Conservation (phyloP, 2,329 filamentous ascomycete genomes). For the Aureobasidium sp. region DNA sequence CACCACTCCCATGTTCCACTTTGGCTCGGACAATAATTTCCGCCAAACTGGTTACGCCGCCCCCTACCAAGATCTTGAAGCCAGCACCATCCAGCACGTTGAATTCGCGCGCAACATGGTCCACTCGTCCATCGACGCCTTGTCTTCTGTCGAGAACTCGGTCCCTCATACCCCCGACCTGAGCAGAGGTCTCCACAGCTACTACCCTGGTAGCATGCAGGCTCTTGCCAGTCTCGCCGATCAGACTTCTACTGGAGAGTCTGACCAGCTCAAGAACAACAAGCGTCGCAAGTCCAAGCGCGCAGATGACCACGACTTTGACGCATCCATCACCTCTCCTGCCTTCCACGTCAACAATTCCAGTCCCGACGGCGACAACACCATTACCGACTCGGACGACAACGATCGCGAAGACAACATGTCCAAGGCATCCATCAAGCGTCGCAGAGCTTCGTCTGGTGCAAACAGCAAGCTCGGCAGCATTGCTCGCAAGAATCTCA, state of each 20-base stretch:
- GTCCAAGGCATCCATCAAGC: background rate
- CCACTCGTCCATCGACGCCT: background rate
- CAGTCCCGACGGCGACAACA: conserved; percentile 6
- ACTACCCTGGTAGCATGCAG: conserved; percentile 5
- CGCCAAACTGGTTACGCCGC: conserved; percentile 8
- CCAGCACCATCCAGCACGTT: conserved; percentile 2
- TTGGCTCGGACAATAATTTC: conserved; percentile 13
- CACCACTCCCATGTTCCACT: background rate
- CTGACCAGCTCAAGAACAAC: background rate
- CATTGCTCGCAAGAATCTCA: conserved; percentile 45
- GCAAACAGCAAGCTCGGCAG: background rate
- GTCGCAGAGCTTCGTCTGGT: conserved; percentile 8
- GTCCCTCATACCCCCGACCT: conserved; percentile 7
- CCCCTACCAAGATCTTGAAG: conserved; percentile 5
- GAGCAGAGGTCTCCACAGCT: background rate
- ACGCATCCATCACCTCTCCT: background rate
- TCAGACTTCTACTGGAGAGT: background rate
- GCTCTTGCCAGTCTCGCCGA: background rate
- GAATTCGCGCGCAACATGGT: conserved; percentile 5
- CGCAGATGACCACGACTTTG: background rate
- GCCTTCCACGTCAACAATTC: conserved; percentile 5
- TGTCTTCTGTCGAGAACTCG: conserved; percentile 7
- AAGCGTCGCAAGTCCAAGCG: conserved; percentile 12
- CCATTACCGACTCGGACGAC: background rate
- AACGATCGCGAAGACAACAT: background rate